phyloP scores from a whole-genome alignment of 768 basidiomycete species.

The Crepidotus variabilis region DNA sequence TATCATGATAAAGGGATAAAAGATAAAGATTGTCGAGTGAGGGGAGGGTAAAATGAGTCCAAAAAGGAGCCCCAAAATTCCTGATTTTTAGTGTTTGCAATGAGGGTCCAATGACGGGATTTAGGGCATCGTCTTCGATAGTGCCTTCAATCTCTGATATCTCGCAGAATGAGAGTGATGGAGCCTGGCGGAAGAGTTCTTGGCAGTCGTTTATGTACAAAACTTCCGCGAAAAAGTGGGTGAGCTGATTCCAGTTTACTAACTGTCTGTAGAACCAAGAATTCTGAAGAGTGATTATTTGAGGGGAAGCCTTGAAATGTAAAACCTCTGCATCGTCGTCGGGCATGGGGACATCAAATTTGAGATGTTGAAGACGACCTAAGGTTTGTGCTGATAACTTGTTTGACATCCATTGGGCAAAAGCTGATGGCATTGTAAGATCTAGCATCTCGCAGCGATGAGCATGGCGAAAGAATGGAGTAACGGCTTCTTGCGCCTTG shows the following conservation, averaged over 20 bases:
- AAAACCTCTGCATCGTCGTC: neutral
- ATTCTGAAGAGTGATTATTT: neutral
- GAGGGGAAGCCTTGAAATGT: neutral
- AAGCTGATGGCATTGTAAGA: neutral
- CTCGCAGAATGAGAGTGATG: too few relatives aligned
- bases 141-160: too few relatives aligned
- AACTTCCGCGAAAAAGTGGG: neutral
- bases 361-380: neutral
- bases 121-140: too few relatives aligned
- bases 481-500: neutral
- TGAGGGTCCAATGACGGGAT: too few relatives aligned
- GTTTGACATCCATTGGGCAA: neutral
- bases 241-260: neutral
- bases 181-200: too few relatives aligned
- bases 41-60: too few relatives aligned
- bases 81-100: too few relatives aligned
- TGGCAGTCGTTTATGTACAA: too few relatives aligned
- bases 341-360: neutral
- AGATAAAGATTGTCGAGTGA: too few relatives aligned
- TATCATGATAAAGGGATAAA: too few relatives aligned
- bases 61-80: too few relatives aligned
- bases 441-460: neutral
- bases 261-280: neutral
- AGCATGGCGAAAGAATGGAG: neutral
- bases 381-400: neutral